Conservation (phyloP, 2,329 filamentous ascomycete species). For the Pseudogymnoascus sp. region DNA sequence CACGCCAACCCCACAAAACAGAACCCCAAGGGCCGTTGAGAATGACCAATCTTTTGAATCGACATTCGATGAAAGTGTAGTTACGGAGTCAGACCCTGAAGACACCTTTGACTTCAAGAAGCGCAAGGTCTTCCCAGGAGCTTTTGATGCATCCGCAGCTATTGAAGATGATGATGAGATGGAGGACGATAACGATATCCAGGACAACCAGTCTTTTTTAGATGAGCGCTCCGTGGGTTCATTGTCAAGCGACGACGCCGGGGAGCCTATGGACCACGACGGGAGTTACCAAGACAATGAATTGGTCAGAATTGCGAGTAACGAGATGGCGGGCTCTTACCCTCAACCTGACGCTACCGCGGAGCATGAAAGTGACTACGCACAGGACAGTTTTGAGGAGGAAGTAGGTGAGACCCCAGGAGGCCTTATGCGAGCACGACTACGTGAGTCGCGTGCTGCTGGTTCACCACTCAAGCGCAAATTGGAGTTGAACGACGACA, state of each 20-base stretch:
- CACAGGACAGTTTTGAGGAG: conserved; percentile 21
- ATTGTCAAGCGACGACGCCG: conserved; percentile 46
- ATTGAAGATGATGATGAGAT: conserved; percentile 47
- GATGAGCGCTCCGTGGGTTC: conserved; percentile 82
- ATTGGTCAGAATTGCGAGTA: conserved; percentile 64
- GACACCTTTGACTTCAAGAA: conserved; percentile 31
- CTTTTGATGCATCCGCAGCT: conserved; percentile 58
- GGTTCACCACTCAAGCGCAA: conserved; percentile 50
- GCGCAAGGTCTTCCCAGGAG: conserved; percentile 56
- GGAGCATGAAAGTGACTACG: conserved; percentile 57
- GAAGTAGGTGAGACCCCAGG: conserved; percentile 45
- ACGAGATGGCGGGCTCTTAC: conserved; percentile 72
- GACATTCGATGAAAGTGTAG: conserved; percentile 30
- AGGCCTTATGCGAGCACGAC: conserved; percentile 53
- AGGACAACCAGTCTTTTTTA: conserved; percentile 72
- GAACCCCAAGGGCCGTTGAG: conserved; percentile 19
- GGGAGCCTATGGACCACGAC: conserved; percentile 52
- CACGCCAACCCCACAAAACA: conserved; percentile 34
- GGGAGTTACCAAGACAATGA: conserved; percentile 61
- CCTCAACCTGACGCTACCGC: conserved; percentile 63
- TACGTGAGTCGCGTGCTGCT: conserved; percentile 54
- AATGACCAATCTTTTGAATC: conserved; percentile 27
- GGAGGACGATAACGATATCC: conserved; percentile 32
- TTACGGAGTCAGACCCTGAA: conserved; percentile 28
- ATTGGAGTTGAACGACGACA: conserved; percentile 53